Conservation (phyloP, 805 yeast species). For the Starmera caribaea region DNA sequence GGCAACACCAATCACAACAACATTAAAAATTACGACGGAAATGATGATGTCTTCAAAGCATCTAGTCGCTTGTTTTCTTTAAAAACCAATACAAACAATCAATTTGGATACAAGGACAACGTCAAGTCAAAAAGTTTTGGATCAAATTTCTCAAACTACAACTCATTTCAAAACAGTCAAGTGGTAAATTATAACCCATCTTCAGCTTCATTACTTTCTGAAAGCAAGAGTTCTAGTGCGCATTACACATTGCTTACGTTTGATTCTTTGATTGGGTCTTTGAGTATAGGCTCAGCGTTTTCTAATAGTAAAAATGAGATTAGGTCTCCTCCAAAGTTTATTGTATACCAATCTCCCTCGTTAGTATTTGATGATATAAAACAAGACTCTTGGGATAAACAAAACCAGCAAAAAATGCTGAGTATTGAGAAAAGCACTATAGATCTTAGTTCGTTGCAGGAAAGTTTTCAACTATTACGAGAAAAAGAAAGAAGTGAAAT, state of each 20-base stretch:
- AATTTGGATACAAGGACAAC: too few relatives aligned
- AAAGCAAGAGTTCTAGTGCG: neutral
- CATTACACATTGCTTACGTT: constrained; percentile 4
- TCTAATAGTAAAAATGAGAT: constrained; percentile 2
- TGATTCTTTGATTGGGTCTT: constrained; percentile 16
- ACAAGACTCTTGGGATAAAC: constrained; percentile 58
- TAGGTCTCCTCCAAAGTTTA: constrained; percentile 26
- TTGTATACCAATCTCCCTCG: constrained; percentile 27
- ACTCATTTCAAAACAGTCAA: constrained; percentile 9
- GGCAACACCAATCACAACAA: neutral
- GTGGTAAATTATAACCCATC: too few relatives aligned
- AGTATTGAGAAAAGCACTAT: constrained; percentile 38
- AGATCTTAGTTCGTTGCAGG: constrained; percentile 67
- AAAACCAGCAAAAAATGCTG: constrained; percentile 58
- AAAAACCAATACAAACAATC: too few relatives aligned
- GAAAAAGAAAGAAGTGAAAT: constrained; percentile 65
- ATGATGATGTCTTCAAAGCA: neutral
- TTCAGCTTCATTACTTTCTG: too few relatives aligned
- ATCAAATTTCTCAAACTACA: constrained; percentile 9
- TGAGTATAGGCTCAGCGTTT: constrained; percentile 6
- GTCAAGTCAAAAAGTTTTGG: too few relatives aligned
- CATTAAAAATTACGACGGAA: too few relatives aligned
- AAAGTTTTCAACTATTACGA: constrained; percentile 63
- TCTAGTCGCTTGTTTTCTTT: neutral
- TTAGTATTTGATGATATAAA: constrained; percentile 18